Base-by-base conservation (phyloP, 768 basidiomycete species). In the Rhizopogon vinicolor region DNA sequence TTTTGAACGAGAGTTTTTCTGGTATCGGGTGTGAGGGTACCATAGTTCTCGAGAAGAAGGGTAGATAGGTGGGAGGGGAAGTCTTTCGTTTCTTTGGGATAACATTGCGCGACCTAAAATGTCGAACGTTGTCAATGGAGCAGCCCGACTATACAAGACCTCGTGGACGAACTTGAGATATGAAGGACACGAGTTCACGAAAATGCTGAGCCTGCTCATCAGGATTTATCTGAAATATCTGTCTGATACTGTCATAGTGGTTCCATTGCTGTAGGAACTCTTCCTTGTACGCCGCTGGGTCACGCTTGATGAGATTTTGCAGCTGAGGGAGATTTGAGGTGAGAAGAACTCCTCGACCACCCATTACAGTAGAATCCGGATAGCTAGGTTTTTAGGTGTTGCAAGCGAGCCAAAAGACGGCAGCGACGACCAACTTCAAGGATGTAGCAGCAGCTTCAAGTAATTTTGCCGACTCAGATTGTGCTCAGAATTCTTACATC, bases 251-350 rank as follows among this genome's bases (percentile, higher is more conserved):
- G 62, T 89, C 83, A 73, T 95, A 98, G 70, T 96, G 92, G 57
- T 91, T 91, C 88, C 93, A 97, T 78, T 99, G 96, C 60, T 93
- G 93, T 14, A 94, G 67, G 62, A 98, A 99, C 63, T 99, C 97
- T 58, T 98, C 96, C 67, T 84, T 89, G 76, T 99, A 98, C 0
- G 83, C 86, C 8, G 75, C 71, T 3, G 96, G 91, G 68, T 97
- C 93, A 43, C 97, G 83, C 68, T 99, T 99, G 70, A 99, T 94
- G 52, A 98, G 79, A 68, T 98, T 98, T 70, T 98, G 96, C 7
- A 99, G 80, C 66, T 97, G 93, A 0, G 97, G 95, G 8, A 98
- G 82, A 66, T 96, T 96, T 14, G 90, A 83, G 33, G 91, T 87
- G 61, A 96, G 81, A 53, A 93, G 79, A 51, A 88, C 78, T 48